Evolutionary conservation across 805 yeast species (phyloP).

Genomic region (Candida insectorum): DNA sequence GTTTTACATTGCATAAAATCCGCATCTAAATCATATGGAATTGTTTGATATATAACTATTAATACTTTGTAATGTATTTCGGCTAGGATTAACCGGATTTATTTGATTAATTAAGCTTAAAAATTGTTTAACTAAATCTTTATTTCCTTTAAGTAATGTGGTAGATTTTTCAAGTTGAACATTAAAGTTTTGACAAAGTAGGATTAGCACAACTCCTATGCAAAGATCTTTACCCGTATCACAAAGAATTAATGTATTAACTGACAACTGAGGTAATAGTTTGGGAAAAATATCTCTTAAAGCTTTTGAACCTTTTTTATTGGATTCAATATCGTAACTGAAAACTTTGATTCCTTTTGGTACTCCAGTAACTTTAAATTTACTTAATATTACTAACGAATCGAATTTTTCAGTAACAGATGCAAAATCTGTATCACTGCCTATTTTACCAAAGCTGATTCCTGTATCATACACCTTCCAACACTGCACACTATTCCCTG

Average conservation of each 20-base stretch:
- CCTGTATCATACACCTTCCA: constrained; percentile 18
- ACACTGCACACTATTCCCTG: constrained; percentile 7
- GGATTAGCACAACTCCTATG: constrained; percentile 53
- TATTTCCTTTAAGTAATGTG: constrained; percentile 25
- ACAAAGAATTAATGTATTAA: constrained; percentile 45
- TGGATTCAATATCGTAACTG: constrained; percentile 22
- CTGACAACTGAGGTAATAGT: constrained; percentile 27
- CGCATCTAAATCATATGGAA: no score
- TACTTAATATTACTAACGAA: constrained; percentile 24
- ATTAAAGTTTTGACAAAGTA: constrained; percentile 47
- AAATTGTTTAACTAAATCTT: constrained; percentile 54
- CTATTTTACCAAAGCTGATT: constrained; percentile 24
- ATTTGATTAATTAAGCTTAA: constrained; percentile 46
- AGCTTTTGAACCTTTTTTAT: constrained; percentile 66
- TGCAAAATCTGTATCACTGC: constrained; percentile 10
- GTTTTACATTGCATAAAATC: no score
- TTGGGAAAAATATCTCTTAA: constrained; percentile 47
- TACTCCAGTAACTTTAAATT: constrained; percentile 8
- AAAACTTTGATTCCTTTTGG: constrained; percentile 9
- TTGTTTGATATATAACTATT: constrained; percentile 40
- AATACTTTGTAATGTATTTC: constrained; percentile 73
- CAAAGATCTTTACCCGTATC: constrained; percentile 67
- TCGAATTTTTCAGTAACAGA: constrained; percentile 4
- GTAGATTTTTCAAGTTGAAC: constrained; percentile 33
- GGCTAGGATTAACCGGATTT: constrained; percentile 65